These are phyloP conservation scores for Dendrocalamus latiflorus DNA, from an alignment of 202 grass and related monocot genomes.

Conservation along the genomic window DNA sequence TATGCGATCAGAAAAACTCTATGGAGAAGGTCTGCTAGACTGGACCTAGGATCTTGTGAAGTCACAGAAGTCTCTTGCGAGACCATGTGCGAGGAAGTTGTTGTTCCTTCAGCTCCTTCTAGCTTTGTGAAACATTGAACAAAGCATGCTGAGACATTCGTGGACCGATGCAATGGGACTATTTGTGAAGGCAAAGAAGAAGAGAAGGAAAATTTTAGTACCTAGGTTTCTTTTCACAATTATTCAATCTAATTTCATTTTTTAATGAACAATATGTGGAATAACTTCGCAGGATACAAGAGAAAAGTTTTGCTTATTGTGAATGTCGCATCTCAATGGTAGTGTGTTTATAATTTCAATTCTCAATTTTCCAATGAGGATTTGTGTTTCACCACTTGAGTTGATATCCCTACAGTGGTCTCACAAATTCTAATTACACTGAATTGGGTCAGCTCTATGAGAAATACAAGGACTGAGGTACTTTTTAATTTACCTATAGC, in stretches of 20 bases:
- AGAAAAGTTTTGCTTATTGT: constrained; percentile 53
- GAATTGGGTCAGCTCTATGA: constrained; percentile 49
- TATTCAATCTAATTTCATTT: background rate
- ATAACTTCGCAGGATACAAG: constrained; percentile 42
- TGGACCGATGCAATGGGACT: background rate
- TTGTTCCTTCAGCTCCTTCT: constrained; percentile 5
- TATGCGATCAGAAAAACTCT: constrained; percentile 18
- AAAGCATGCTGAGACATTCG: background rate
- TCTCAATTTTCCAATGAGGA: background rate
- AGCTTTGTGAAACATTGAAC: background rate
- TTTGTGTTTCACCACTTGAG: background rate
- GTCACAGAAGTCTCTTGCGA: background rate
- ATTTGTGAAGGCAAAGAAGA: background rate
- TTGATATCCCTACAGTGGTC: constrained; percentile 45
- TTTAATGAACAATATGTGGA: background rate
- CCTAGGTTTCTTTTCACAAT: background rate
- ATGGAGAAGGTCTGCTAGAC: constrained; percentile 34
- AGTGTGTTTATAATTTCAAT: background rate
- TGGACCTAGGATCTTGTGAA: constrained; percentile 34
- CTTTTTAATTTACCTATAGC: background rate
- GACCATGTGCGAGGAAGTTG: background rate
- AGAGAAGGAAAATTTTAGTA: background rate
- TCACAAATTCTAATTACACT: constrained; percentile 65
- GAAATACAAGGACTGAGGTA: constrained; percentile 59
- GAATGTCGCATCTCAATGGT: constrained; percentile 58